Base-by-base conservation (phyloP, 768 basidiomycete genomes). In the Amanita inopinata region DNA sequence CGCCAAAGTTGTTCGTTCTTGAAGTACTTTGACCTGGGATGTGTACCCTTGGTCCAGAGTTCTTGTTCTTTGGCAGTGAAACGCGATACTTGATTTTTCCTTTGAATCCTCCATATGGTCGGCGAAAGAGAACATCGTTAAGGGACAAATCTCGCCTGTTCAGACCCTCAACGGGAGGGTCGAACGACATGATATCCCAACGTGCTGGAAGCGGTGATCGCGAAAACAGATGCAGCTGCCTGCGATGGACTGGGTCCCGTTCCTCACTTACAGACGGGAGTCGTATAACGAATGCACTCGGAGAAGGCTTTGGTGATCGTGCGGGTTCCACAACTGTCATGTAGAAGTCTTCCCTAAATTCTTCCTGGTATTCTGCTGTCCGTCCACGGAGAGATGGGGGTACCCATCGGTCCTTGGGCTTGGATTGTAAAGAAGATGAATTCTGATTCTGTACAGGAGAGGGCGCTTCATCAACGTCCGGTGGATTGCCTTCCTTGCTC, bases 101-200 rank as follows among this genome's bases (percentile, higher is more conserved):
- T 52, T 69, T 71, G 53, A 50, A 59, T 6, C 50, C 52, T 7
- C 48, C 49, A n/a, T 14, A 36, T 11, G 67, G 64, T 47, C 63
- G 71, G 45, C 59, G 68, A 59, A 86, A 83, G 25, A 89, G 59
- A 28, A 80, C 55, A 20, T 82, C 77, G 49, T 83, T 80, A 30
- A 85, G 44, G 14, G 76, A 75, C 34, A 81, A 65, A 44, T 81
- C 80, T 35, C 72, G 66, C 32, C 62, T 71, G 40, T 51, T 73
- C 75, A 80, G 80, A 36, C 74, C 78, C 43, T 74, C 72, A 10
- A 81, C 68, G 12, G 82, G 80, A 39, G 87, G 84, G 23, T 77
- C 73, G 61, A 80, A 84, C 2, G 82, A 80, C 20, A 83, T 63
- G 19, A 79, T 70, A 40, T 88, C 85, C 61, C 74, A 70, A 32